A percentile compares a stretch with the other conserved stretches of the same genome.
Evolutionary conservation across 148 eudicot genomes (phyloP).

Genomic region (Nepenthes gracilis): DNA sequence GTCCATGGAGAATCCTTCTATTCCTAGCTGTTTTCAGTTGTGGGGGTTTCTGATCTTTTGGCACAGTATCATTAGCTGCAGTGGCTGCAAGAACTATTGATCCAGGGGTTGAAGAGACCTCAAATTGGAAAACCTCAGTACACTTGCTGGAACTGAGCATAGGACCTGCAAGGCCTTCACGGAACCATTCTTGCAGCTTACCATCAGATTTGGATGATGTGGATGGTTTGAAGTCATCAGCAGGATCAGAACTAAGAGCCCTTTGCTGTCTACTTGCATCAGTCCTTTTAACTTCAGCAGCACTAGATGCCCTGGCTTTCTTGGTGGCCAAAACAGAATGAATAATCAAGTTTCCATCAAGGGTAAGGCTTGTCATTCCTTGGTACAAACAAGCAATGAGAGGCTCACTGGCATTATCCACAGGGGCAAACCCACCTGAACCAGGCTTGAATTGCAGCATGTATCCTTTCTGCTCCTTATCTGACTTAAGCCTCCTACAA

Average conservation of each 20-base stretch:
- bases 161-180: constrained; percentile 84
- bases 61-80: no score
- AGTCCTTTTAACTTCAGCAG: constrained; percentile 15
- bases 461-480: constrained; percentile 5
- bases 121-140: no score
- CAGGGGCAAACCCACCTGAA: constrained; percentile 17
- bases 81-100: no score
- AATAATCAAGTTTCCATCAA: constrained; percentile 94
- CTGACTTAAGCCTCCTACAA: constrained; percentile 12
- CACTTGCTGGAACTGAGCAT: no score
- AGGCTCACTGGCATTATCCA: constrained; percentile 56
- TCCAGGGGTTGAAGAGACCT: no score
- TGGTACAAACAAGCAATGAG: constrained; percentile 85
- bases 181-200: constrained; percentile 82
- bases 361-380: constrained; percentile 89
- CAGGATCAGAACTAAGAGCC: constrained; percentile 58
- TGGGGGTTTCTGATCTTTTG: no score
- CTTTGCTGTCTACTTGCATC: constrained; percentile 34
- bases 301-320: constrained; percentile 43
- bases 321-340: constrained; percentile 94
- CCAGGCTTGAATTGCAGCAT: constrained; percentile 12
- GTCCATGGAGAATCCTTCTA: no score
- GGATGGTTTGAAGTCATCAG: constrained; percentile 31
- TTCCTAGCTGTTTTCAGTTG: no score
- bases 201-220: constrained; percentile 26